Percentiles rank a stretch among this genome's conserved stretches.
Evolutionary conservation across 2,329 filamentous ascomycete species (phyloP).

Genomic region (Aspergillus aculeatinus): DNA sequence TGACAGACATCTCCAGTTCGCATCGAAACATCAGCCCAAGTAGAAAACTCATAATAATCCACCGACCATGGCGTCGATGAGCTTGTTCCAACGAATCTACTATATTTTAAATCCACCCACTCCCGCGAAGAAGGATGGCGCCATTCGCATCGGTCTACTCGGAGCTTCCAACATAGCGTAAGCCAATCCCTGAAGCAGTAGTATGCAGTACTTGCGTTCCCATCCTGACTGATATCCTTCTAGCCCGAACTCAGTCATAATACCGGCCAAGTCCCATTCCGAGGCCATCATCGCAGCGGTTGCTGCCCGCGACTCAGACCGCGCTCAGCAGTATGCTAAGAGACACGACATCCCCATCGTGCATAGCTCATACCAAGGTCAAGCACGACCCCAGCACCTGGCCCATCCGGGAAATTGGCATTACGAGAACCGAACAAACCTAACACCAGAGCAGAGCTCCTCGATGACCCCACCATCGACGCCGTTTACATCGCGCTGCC

Average conservation of each 20-base stretch:
- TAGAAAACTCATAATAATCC: background rate
- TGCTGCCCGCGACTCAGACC: conserved; percentile 51
- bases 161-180: conserved; percentile 24
- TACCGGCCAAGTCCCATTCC: conserved; percentile 53
- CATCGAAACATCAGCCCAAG: background rate
- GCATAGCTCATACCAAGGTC: conserved; percentile 45
- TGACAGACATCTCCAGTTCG: background rate
- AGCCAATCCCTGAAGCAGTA: background rate
- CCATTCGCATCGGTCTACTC: conserved; percentile 21
- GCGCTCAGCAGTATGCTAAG: conserved; percentile 51
- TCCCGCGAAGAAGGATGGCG: conserved; percentile 14
- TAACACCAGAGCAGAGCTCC: conserved; percentile 12
- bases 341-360: conserved; percentile 50
- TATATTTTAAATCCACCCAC: background rate
- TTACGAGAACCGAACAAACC: background rate
- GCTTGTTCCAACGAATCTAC: background rate
- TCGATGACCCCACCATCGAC: conserved; percentile 32
- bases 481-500: conserved; percentile 51
- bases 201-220: too few relatives aligned
- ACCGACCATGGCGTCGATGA: background rate
- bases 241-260: conserved; percentile 33
- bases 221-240: background rate
- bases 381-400: conserved; percentile 31
- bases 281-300: conserved; percentile 55
- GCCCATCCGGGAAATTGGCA: background rate